Percentiles rank a stretch among this genome's conserved stretches.
phyloP scores from a whole-genome alignment of 768 basidiomycete species.

The Dacryopinax spathularia region DNA sequence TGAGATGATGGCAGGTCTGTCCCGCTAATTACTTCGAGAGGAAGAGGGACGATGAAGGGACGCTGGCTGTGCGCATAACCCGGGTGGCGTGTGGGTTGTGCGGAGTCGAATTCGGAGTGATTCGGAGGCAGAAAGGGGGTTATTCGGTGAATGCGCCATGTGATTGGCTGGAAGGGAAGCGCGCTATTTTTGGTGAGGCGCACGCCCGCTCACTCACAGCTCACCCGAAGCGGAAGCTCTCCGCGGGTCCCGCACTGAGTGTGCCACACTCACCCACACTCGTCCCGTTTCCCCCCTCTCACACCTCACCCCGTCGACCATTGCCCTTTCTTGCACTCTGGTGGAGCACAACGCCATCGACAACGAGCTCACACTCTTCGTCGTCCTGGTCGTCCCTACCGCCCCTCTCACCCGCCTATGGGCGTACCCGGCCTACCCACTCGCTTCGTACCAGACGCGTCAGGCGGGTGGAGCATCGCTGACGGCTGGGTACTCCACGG shows the following conservation, averaged over 20 bases:
- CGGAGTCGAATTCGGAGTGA: not conserved
- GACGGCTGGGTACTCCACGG: constrained; percentile 1
- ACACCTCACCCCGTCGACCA: not conserved
- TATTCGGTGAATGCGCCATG: not conserved
- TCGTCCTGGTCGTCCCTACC: not conserved
- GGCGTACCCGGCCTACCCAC: not conserved
- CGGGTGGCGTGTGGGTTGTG: not conserved
- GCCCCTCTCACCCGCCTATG: not conserved
- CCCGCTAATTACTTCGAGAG: not conserved
- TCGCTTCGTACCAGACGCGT: not conserved
- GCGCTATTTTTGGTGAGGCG: constrained; percentile 4
- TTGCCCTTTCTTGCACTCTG: not conserved
- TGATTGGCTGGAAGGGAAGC: not conserved
- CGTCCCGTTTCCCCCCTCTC: not conserved
- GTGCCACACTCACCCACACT: no score
- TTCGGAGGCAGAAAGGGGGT: not conserved
- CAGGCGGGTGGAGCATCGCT: not conserved
- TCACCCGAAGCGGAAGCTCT: not conserved
- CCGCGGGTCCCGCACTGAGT: not conserved
- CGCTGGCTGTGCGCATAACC: no score
- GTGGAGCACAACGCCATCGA: not conserved
- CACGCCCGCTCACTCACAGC: no score
- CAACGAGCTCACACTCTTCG: not conserved
- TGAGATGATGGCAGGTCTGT: not conserved
- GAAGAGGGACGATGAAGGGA: no score